Percentiles rank a stretch among this genome's conserved stretches.
These are phyloP conservation scores for Peronospora destructor DNA, from an alignment of 352 stramenopile genomes.

Conservation along the genomic window DNA sequence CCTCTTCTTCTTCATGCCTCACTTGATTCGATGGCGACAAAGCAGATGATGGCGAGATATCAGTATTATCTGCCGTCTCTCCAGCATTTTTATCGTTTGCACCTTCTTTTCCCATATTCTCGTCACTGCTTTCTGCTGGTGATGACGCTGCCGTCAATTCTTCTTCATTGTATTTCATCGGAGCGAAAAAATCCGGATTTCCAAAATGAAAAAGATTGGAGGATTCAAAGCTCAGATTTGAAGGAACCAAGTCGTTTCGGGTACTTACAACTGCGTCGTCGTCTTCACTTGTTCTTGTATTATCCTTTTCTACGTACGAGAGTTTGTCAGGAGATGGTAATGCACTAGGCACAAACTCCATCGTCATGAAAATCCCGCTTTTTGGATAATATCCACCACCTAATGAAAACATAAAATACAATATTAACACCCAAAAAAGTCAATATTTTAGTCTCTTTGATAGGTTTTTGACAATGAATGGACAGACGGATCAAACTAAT, in stretches of 20 bases:
- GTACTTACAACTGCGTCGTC: not conserved
- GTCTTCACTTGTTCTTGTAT: not conserved
- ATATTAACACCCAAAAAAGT: not conserved
- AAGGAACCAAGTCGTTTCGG: too few relatives aligned
- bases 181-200: constrained; percentile 40
- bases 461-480: not conserved
- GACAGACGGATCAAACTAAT: not conserved
- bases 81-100: not conserved
- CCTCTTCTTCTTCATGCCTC: constrained; percentile 20
- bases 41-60: constrained; percentile 24
- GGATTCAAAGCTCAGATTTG: too few relatives aligned
- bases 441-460: not conserved
- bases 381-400: not conserved
- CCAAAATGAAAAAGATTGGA: constrained; percentile 46
- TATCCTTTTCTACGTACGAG: constrained; percentile 14
- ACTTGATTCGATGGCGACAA: constrained; percentile 44
- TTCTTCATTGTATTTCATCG: constrained; percentile 42
- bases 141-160: constrained; percentile 9
- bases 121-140: constrained; percentile 15
- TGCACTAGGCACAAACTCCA: constrained; percentile 26
- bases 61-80: constrained; percentile 21
- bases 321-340: constrained; percentile 5
- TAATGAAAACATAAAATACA: not conserved
- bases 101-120: not conserved
- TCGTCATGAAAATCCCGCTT: constrained; percentile 16